Percentiles rank a stretch among this genome's conserved stretches.
phyloP scores from a whole-genome alignment of 2,329 filamentous ascomycete species.

The Apiospora arundinis region DNA sequence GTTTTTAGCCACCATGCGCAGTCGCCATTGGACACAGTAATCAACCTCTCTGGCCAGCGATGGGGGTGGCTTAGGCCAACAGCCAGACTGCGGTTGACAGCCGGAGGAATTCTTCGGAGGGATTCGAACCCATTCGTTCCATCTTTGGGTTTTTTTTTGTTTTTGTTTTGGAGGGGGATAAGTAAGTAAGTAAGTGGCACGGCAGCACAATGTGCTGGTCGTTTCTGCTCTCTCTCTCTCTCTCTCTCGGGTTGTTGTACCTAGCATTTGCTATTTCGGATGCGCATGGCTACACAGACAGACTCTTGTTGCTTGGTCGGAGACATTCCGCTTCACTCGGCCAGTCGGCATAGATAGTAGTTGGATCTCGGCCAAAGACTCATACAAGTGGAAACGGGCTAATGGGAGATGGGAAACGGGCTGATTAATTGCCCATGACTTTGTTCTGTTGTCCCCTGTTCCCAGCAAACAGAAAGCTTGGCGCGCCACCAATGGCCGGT shows the following conservation, averaged over 20 bases:
- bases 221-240: not conserved
- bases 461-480: constrained; percentile 12
- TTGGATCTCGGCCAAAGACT: constrained; percentile 5
- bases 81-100: not conserved
- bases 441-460: not conserved
- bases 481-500: constrained; percentile 4
- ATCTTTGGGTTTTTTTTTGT: not conserved
- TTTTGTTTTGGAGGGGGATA: not conserved
- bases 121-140: not conserved
- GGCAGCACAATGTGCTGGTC: not conserved
- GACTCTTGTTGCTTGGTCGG: not conserved
- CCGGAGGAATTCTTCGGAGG: not conserved
- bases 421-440: constrained; percentile 13
- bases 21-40: constrained; percentile 16
- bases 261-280: not conserved
- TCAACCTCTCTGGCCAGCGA: not conserved
- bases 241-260: not conserved
- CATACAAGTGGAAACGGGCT: constrained; percentile 17
- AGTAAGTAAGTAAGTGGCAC: not conserved
- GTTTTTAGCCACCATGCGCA: not conserved
- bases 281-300: not conserved
- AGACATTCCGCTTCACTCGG: constrained; percentile 5
- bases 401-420: constrained; percentile 13
- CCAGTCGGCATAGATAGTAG: constrained; percentile 1
- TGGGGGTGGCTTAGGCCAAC: constrained; percentile 3